Conservation (phyloP, 2,329 filamentous ascomycete species). For the Colletotrichum tamarilloi region DNA sequence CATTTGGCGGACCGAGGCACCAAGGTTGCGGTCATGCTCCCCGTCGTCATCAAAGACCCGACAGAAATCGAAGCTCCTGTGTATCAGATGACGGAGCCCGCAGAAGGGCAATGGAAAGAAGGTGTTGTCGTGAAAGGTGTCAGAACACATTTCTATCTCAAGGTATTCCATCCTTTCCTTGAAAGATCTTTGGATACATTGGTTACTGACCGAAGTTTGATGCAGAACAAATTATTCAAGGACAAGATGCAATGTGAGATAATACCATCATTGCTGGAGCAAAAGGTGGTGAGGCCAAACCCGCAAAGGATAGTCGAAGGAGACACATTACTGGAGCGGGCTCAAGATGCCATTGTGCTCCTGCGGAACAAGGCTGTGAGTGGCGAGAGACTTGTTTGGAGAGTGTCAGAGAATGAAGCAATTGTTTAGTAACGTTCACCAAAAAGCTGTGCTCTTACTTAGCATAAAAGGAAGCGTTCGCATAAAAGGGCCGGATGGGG, state of each 20-base stretch:
- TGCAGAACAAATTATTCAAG: constrained; percentile 65
- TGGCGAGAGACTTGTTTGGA: constrained; percentile 54
- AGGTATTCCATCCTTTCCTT: constrained; percentile 48
- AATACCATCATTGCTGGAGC: constrained; percentile 58
- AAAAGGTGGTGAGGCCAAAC: constrained; percentile 53
- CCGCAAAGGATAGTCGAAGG: constrained; percentile 55
- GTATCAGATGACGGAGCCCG: constrained; percentile 64
- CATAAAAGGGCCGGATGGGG: too few relatives aligned
- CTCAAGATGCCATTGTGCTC: constrained; percentile 49
- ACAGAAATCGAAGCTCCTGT: constrained; percentile 57
- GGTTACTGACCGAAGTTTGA: background rate
- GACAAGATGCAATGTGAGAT: constrained; percentile 65
- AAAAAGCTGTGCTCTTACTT: too few relatives aligned
- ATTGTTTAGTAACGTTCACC: background rate
- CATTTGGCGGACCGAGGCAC: constrained; percentile 60
- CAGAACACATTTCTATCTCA: constrained; percentile 63
- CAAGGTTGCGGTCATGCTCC: constrained; percentile 69
- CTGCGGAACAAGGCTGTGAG: constrained; percentile 51
- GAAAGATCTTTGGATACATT: too few relatives aligned
- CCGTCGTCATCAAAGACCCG: constrained; percentile 67
- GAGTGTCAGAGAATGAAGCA: constrained; percentile 31
- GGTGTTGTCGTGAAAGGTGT: constrained; percentile 66
- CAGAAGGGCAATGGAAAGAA: constrained; percentile 57
- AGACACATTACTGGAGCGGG: constrained; percentile 49
- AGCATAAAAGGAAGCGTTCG: too few relatives aligned